Evolutionary conservation across 2,329 filamentous ascomycete species (phyloP).

Genomic region (Microthyrium microscopicum): DNA sequence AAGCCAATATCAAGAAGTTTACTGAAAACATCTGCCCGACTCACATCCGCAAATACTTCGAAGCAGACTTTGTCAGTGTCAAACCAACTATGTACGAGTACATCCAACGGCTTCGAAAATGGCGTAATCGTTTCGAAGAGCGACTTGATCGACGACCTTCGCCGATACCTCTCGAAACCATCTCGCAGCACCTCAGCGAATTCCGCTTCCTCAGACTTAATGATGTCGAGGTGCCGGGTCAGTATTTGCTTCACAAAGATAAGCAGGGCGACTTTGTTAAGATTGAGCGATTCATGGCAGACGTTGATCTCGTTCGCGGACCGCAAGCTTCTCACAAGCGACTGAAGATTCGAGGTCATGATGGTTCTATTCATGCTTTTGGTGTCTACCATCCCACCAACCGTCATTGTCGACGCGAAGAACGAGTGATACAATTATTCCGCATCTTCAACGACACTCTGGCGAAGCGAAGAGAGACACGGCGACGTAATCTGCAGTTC

Average conservation of each 20-base stretch:
- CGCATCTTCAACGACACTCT: constrained; percentile 90
- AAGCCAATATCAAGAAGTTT: constrained; percentile 92
- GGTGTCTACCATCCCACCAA: constrained; percentile 92
- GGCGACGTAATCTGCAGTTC: constrained; percentile 87
- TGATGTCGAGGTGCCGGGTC: constrained; percentile 91
- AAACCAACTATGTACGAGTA: constrained; percentile 98
- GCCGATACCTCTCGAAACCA: constrained; percentile 61
- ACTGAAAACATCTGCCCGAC: constrained; percentile 88
- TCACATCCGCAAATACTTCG: constrained; percentile 92
- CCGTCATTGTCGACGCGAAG: constrained; percentile 80
- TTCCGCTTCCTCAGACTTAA: constrained; percentile 98
- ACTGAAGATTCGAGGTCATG: constrained; percentile 90
- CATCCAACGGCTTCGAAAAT: constrained; percentile 87
- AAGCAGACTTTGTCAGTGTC: constrained; percentile 87
- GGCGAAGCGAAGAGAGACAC: constrained; percentile 82
- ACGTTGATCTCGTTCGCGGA: constrained; percentile 80
- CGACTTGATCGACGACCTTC: constrained; percentile 74
- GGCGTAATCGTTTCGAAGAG: constrained; percentile 96
- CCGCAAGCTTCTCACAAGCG: constrained; percentile 84
- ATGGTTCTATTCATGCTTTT: constrained; percentile 93
- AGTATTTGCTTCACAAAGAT: constrained; percentile 93
- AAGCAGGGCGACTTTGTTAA: constrained; percentile 98
- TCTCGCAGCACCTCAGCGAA: constrained; percentile 82
- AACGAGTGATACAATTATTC: constrained; percentile 91
- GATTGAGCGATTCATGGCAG: constrained; percentile 90